These are phyloP conservation scores for Moesziomyces sp. DNA, from an alignment of 1,284 basidiomycete species.

Conservation along the genomic window DNA sequence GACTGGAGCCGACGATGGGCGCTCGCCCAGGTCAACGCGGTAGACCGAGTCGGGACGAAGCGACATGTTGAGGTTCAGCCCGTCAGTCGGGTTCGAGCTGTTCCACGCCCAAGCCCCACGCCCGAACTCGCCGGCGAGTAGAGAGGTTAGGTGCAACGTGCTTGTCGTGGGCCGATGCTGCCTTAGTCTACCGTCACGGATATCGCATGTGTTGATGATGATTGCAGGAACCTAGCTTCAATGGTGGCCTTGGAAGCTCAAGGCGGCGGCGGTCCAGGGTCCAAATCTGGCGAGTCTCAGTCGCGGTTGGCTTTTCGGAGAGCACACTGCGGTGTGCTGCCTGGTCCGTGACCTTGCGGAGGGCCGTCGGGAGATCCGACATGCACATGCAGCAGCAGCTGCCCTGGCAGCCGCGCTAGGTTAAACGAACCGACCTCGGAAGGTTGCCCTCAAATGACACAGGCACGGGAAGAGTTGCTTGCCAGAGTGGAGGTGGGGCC, in stretches of 20 bases:
- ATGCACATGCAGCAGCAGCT: neutral
- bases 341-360: neutral
- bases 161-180: neutral
- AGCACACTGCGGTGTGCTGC: no score
- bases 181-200: neutral
- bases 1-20: neutral
- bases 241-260: no score
- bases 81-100: neutral
- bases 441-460: no score
- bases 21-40: conserved; percentile 17
- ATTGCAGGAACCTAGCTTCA: neutral
- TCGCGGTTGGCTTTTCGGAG: neutral
- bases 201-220: neutral
- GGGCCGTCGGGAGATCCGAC: neutral
- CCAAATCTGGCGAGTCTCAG: neutral
- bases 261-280: neutral
- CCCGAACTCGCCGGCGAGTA: neutral
- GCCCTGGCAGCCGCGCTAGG: neutral
- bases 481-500: neutral
- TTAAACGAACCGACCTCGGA: no score
- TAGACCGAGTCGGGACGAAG: conserved; percentile 35
- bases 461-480: no score
- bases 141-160: neutral
- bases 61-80: conserved; percentile 11
- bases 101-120: neutral